phyloP scores from a whole-genome alignment of 768 basidiomycete genomes.

The Trametes cinnabarina region DNA sequence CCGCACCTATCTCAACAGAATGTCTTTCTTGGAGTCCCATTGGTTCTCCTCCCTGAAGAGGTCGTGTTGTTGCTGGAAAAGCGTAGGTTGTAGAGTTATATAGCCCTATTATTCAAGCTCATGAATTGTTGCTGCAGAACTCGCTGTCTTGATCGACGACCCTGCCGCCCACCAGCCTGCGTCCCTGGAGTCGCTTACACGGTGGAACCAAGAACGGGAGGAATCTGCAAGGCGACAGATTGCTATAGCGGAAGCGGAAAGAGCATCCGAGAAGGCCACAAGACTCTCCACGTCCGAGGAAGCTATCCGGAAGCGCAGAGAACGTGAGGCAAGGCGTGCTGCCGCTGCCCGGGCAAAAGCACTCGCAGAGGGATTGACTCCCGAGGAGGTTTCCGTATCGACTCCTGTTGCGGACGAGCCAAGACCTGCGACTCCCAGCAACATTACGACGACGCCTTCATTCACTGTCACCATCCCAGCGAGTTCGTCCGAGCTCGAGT shows the following conservation, averaged over 20 bases:
- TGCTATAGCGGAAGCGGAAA: constrained; percentile 47
- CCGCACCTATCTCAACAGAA: constrained; percentile 97
- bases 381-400: neutral
- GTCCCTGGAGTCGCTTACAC: constrained; percentile 42
- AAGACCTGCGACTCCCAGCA: constrained; percentile 19
- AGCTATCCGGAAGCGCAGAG: constrained; percentile 69
- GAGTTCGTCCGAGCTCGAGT: constrained; percentile 57
- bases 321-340: constrained; percentile 53
- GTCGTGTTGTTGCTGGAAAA: constrained; percentile 83
- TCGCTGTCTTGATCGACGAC: constrained; percentile 79
- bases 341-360: constrained; percentile 26
- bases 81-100: too few species aligned
- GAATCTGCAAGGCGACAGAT: constrained; percentile 49
- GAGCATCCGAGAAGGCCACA: constrained; percentile 41
- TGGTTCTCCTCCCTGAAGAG: constrained; percentile 88
- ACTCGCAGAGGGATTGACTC: constrained; percentile 19
- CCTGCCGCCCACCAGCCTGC: constrained; percentile 53
- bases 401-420: neutral
- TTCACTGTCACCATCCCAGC: constrained; percentile 69
- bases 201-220: constrained; percentile 53
- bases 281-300: constrained; percentile 39
- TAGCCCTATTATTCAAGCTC: too few species aligned
- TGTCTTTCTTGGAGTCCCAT: constrained; percentile 89
- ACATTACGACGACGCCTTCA: constrained; percentile 8
- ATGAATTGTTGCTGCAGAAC: constrained; percentile 50